Evolutionary conservation across 768 basidiomycete species (phyloP).

Genomic region (Serendipita sp.): DNA sequence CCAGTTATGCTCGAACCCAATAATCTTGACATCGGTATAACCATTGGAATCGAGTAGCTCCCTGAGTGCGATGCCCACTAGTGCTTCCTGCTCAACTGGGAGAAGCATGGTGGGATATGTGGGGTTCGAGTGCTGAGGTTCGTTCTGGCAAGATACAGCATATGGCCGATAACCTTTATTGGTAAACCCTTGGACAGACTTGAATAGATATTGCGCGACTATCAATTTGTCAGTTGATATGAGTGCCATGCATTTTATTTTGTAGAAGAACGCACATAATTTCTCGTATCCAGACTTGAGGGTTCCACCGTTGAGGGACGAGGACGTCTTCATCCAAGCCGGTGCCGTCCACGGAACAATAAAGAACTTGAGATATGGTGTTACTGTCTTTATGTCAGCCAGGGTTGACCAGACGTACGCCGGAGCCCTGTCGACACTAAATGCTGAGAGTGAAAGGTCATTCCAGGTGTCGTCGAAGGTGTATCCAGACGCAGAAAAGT

Average conservation of each 20-base stretch:
- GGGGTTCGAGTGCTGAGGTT: slow-evolving; percentile 38
- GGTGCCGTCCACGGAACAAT: slow-evolving; percentile 69
- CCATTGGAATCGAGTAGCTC: slow-evolving; percentile 46
- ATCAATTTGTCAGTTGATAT: neutral
- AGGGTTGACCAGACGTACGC: slow-evolving; percentile 47
- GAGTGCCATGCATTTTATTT: neutral
- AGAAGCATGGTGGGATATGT: slow-evolving; percentile 54
- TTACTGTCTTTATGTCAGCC: slow-evolving; percentile 44
- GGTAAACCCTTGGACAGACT: slow-evolving; percentile 52
- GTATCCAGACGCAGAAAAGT: slow-evolving; percentile 52
- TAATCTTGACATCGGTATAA: slow-evolving; percentile 39
- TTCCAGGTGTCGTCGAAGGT: slow-evolving; percentile 47
- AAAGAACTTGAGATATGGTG: slow-evolving; percentile 36
- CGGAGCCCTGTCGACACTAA: slow-evolving; percentile 42
- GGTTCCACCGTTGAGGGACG: slow-evolving; percentile 51
- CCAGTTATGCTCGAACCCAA: slow-evolving; percentile 69
- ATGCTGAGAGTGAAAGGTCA: slow-evolving; percentile 40
- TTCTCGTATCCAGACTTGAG: slow-evolving; percentile 32
- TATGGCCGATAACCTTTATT: slow-evolving; percentile 42
- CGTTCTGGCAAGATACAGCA: slow-evolving; percentile 39
- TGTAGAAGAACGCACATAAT: slow-evolving; percentile 26
- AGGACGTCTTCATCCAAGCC: slow-evolving; percentile 60
- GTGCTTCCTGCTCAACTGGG: slow-evolving; percentile 37
- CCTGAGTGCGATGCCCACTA: slow-evolving; percentile 40
- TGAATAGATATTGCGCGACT: slow-evolving; percentile 63